Evolutionary conservation across 441 rosid genomes (phyloP).

Genomic region (Corymbia citriodora): DNA sequence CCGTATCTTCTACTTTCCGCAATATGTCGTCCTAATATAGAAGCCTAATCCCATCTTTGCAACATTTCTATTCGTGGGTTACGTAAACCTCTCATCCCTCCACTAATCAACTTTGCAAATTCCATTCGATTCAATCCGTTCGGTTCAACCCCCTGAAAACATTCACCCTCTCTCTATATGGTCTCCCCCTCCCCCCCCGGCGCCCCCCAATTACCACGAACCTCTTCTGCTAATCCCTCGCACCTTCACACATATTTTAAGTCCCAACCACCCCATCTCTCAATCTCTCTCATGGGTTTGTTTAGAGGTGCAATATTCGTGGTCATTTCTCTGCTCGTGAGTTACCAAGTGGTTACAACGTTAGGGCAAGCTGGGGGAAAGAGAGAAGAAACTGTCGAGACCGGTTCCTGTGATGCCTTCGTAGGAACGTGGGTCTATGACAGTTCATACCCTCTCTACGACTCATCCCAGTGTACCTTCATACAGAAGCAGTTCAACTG

Average conservation of each 20-base stretch:
- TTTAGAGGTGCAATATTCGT: neutral
- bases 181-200: neutral
- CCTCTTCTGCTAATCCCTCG: neutral
- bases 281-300: neutral
- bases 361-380: neutral
- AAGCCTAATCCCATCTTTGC: neutral
- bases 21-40: neutral
- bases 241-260: neutral
- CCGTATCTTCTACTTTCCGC: neutral
- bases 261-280: neutral
- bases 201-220: neutral
- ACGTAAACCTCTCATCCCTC: neutral
- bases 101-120: neutral
- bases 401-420: slow-evolving; percentile 8
- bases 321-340: neutral
- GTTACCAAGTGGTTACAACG: neutral
- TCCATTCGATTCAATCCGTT: neutral
- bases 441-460: slow-evolving; percentile 16
- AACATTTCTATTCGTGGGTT: neutral
- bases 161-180: neutral
- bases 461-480: slow-evolving; percentile 10
- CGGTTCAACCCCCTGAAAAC: neutral
- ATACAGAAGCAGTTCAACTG: slow-evolving; percentile 26
- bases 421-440: slow-evolving; percentile 32
- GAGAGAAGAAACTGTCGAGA: neutral